Evolutionary conservation across 106 monocot genomes (phyloP).

Genomic region (Acorus gramineus): DNA sequence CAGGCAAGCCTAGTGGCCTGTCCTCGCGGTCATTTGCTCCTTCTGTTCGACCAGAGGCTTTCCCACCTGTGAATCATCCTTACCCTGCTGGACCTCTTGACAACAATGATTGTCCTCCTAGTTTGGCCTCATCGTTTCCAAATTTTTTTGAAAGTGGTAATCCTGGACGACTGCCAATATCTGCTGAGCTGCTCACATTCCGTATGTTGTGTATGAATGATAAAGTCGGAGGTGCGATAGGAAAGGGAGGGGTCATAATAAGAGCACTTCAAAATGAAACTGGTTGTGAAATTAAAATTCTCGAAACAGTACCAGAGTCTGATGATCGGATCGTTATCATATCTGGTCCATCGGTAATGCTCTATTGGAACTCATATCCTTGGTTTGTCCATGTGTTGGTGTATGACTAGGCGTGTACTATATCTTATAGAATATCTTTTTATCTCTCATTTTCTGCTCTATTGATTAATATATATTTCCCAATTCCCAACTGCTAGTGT

Average conservation of each 20-base stretch:
- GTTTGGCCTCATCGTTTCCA: conserved; percentile 25
- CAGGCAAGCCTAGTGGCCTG: conserved; percentile 24
- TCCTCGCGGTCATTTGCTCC: conserved; percentile 30
- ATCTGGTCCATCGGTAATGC: conserved; percentile 73
- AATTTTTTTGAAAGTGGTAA: conserved; percentile 37
- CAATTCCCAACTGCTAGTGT: no score
- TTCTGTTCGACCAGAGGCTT: conserved; percentile 21
- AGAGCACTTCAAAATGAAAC: conserved; percentile 75
- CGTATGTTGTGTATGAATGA: conserved; percentile 68
- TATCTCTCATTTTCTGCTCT: conserved; percentile 2
- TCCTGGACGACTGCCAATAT: conserved; percentile 17
- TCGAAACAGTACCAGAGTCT: conserved; percentile 44
- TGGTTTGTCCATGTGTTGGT: neutral
- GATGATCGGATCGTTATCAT: conserved; percentile 71
- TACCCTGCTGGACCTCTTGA: conserved; percentile 34
- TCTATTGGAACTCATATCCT: neutral
- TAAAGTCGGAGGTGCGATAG: conserved; percentile 81
- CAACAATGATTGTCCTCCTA: conserved; percentile 21
- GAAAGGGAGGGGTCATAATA: conserved; percentile 72
- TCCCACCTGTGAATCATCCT: conserved; percentile 37
- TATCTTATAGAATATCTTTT: neutral
- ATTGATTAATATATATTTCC: neutral
- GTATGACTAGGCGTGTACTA: neutral
- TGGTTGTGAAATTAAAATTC: conserved; percentile 71
- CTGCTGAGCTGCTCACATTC: conserved; percentile 49